These are phyloP conservation scores for Spirogloea muscicola DNA, from an alignment of 139 green algal species.

Conservation along the genomic window DNA sequence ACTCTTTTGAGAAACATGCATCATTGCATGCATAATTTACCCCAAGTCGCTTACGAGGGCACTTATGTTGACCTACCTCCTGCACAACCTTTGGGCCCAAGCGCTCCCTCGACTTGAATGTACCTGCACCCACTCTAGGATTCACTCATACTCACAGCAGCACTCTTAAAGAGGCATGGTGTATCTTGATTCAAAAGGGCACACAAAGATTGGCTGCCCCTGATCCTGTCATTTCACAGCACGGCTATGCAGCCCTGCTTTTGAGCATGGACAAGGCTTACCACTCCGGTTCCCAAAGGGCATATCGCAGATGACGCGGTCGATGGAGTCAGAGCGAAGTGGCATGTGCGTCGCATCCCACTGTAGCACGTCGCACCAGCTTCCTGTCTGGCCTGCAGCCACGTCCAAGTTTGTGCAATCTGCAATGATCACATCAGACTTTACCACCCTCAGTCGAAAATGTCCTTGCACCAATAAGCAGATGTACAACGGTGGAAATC, in stretches of 20 bases:
- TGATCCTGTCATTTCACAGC: not conserved
- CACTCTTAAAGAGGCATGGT: not conserved
- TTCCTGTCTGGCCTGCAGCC: not conserved
- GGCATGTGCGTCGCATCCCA: slow-evolving; percentile 35
- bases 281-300: slow-evolving; percentile 37
- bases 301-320: slow-evolving; percentile 45
- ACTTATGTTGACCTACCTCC: too few species aligned
- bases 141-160: not conserved
- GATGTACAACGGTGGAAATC: too few species aligned
- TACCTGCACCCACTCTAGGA: slow-evolving; percentile 11
- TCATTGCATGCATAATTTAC: too few species aligned
- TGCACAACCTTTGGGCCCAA: not conserved
- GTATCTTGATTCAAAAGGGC: not conserved
- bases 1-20: too few species aligned
- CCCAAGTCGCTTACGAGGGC: too few species aligned
- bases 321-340: slow-evolving; percentile 16
- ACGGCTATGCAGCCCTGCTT: not conserved
- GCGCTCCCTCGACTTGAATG: slow-evolving; percentile 22
- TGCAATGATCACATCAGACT: not conserved
- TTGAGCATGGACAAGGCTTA: not conserved
- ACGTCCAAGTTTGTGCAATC: not conserved
- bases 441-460: not conserved
- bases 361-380: slow-evolving; percentile 15
- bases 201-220: not conserved
- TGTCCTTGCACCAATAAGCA: not conserved